Evolutionary conservation across 2,329 filamentous ascomycete species (phyloP), one percentile per base, ranked within the genome.

Genomic region (Rhinocladiella similis): DNA sequence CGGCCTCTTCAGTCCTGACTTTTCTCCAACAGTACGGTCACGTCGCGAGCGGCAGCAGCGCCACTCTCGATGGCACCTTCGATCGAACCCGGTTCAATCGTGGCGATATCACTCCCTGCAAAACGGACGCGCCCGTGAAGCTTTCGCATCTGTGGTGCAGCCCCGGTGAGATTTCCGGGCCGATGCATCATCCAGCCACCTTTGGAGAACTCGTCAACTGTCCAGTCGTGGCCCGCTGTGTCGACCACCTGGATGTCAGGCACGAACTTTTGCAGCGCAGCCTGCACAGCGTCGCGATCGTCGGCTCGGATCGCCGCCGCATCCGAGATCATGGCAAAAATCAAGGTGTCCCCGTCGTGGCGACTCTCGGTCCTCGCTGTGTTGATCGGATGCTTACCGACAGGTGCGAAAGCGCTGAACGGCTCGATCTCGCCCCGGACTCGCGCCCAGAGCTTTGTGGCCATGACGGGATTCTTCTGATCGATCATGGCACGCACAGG

Each of bases 41-140:
- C 13, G 47, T 61, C 59, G 13, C 59, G 59, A 53, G 59, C 59
- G 35, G 49, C 59, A 18, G 41, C 27, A 25, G 49, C 59, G n/a
- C 59, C 59, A 41, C 56, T 61, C n/a, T 42, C 45, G 47, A 61
- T 7, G 10, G 59, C 59, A 29, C 59, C 59, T 47, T 61, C 59
- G 18, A 61, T 61, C n/a, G 56, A 61, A 16, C 59, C 59, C 5
- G 56, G 51, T 35, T 36, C 52, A 13, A n/a, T 50, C 12, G 52
- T 46, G 7, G 59, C 52, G 14, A 61, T 27, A 48, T 61, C 59
- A 42, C 59, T 59, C n/a, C 59, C 59, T 16, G 59, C 59, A 43
- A 61, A 61, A 2, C 36, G 47, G 39, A 59, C 53, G 27, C 58
- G 57, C 20, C 59, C 59, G 45, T 61, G 59, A 13, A 49, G 56